A percentile compares a stretch with the other conserved stretches of the same genome.
These are phyloP conservation scores for Candida ponderosae DNA, from an alignment of 805 yeast genomes.

Conservation along the genomic window DNA sequence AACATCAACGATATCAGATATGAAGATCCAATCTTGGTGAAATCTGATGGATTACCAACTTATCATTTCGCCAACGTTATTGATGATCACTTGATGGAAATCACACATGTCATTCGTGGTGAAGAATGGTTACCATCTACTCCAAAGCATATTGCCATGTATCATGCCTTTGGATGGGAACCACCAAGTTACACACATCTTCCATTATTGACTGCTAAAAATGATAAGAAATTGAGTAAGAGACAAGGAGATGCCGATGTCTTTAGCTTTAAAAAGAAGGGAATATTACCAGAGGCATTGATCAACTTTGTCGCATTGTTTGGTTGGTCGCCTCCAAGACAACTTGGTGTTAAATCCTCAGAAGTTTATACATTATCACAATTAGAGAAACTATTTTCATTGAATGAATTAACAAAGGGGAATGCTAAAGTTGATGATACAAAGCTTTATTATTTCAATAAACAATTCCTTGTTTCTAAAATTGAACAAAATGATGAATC, in stretches of 20 bases:
- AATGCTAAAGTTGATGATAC: slow-evolving; percentile 84
- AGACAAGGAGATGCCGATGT: slow-evolving; percentile 80
- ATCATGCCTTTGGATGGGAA: slow-evolving; percentile 78
- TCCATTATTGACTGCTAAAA: slow-evolving; percentile 71
- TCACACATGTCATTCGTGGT: slow-evolving; percentile 93
- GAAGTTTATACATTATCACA: slow-evolving; percentile 48
- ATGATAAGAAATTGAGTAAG: slow-evolving; percentile 76
- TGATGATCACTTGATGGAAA: slow-evolving; percentile 88
- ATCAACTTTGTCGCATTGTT: slow-evolving; percentile 81
- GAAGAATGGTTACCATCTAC: slow-evolving; percentile 98
- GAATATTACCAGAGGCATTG: slow-evolving; percentile 80
- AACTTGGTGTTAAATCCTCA: slow-evolving; percentile 36
- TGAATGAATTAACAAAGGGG: slow-evolving; percentile 80
- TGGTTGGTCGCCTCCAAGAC: slow-evolving; percentile 89
- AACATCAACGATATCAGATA: slow-evolving; percentile 64
- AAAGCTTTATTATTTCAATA: slow-evolving; percentile 73
- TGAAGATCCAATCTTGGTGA: slow-evolving; percentile 85
- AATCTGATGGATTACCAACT: slow-evolving; percentile 94
- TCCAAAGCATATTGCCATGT: slow-evolving; percentile 86
- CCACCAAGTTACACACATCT: slow-evolving; percentile 83
- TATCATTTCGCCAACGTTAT: slow-evolving; percentile 95
- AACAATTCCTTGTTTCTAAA: slow-evolving; percentile 46
- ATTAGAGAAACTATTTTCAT: slow-evolving; percentile 46
- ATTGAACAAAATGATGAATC: slow-evolving; percentile 30
- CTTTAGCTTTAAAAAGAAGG: slow-evolving; percentile 44